These are phyloP conservation scores for Chaetoscypha palmicola DNA, from an alignment of 2,329 filamentous ascomycete genomes.

Conservation along the genomic window DNA sequence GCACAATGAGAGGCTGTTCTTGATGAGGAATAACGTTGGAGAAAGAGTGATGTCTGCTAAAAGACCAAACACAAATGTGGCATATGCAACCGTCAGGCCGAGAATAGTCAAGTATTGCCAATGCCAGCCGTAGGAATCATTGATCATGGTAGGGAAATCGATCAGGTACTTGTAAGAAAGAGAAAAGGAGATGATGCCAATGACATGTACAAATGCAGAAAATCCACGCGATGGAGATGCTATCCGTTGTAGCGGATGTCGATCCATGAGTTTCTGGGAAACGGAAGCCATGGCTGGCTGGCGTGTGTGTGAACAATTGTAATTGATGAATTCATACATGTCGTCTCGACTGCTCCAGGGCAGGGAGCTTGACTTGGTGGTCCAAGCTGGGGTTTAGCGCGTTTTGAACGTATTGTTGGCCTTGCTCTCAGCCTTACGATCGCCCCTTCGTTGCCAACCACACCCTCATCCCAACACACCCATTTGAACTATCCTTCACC, in stretches of 20 bases:
- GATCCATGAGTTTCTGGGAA: slow-evolving; percentile 32
- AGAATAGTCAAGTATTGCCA: slow-evolving; percentile 62
- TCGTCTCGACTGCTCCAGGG: too few species aligned
- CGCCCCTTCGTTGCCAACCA: neutral
- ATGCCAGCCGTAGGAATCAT: slow-evolving; percentile 49
- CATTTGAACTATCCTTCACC: neutral
- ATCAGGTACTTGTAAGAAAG: slow-evolving; percentile 47
- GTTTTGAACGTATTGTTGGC: too few species aligned
- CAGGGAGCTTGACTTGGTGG: neutral
- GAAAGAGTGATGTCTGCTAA: slow-evolving; percentile 58
- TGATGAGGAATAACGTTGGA: slow-evolving; percentile 51
- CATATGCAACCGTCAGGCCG: slow-evolving; percentile 53
- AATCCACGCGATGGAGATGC: slow-evolving; percentile 56
- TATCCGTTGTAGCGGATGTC: slow-evolving; percentile 59
- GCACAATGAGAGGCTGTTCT: slow-evolving; percentile 60
- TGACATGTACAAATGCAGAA: slow-evolving; percentile 55
- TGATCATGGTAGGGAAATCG: slow-evolving; percentile 44
- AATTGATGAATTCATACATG: too few species aligned
- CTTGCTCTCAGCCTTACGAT: slow-evolving; percentile 10
- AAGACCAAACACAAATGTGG: slow-evolving; percentile 55
- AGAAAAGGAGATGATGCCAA: slow-evolving; percentile 46
- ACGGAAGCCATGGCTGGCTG: slow-evolving; percentile 18
- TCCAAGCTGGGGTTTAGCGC: too few species aligned
- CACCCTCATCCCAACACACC: neutral
- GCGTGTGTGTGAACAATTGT: too few species aligned